Base-by-base conservation (phyloP, 768 basidiomycete species). In the Filobasidium floriforme region DNA sequence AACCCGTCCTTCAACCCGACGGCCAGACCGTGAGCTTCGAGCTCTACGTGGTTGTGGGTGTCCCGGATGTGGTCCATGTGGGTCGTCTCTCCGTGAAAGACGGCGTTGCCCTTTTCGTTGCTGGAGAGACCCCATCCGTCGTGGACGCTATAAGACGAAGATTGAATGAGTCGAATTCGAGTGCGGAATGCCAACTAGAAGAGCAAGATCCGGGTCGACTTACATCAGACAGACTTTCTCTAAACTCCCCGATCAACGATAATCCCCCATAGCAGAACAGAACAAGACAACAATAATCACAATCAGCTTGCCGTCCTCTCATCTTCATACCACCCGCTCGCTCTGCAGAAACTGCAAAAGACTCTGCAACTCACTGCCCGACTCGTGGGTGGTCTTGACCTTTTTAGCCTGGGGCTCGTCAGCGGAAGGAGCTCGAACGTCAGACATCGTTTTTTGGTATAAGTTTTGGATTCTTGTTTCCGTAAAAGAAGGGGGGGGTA, bases 151-250 rank as follows among this genome's bases (percentile, higher is more conserved):
- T 41, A 43, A 32, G 37, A 26, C 61, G 41, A n/a, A 22, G 60
- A 22, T n/a, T 57, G 32, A 54, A 29, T 28, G 1, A 32, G 40
- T 14, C 24, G 29, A 41, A 52, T n/a, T n/a, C n/a, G n/a, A n/a
- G n/a, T n/a, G n/a, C n/a, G n/a, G n/a, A n/a, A n/a, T n/a, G n/a
- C n/a, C n/a, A n/a, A n/a, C n/a, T n/a, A n/a, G n/a, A n/a, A n/a
- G n/a, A n/a, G n/a, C n/a, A n/a, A n/a, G n/a, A n/a, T n/a, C n/a
- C n/a, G n/a, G n/a, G n/a, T n/a, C n/a, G 3, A 78, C 86, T 73
- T 77, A 89, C 90, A 92, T 92, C 68, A 92, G 83, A 79, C 91
- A 92, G 79, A 93, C 88, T 82, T 90, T 92, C 82, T 90, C 77
- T 79, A 66, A 24, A 59, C 32, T 37, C 32, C 32, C 32, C 32